phyloP scores from a whole-genome alignment of 495 filamentous ascomycete species.

The Penicillium paradoxum region DNA sequence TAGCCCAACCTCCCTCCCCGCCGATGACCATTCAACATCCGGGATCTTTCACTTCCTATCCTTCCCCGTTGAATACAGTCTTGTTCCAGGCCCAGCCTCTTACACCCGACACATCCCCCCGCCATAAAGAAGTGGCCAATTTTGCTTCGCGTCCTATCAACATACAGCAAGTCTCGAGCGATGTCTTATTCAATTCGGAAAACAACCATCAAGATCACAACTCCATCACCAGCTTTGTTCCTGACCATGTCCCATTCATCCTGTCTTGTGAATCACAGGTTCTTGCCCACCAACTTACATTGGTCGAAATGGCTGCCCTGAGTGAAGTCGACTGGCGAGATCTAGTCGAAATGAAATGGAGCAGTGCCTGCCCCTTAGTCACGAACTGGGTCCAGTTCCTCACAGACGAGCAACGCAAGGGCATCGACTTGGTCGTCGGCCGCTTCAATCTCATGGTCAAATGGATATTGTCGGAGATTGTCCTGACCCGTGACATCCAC shows the following conservation, averaged over 20 bases:
- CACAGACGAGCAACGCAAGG: slow-evolving; percentile 69
- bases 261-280: slow-evolving; percentile 85
- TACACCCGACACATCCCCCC: slow-evolving; percentile 50
- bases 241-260: slow-evolving; percentile 81
- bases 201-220: slow-evolving; percentile 13
- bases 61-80: slow-evolving; percentile 36
- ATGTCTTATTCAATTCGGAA: slow-evolving; percentile 39
- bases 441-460: slow-evolving; percentile 97
- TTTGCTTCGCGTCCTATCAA: slow-evolving; percentile 17
- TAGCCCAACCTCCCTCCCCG: slow-evolving; percentile 71
- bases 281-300: slow-evolving; percentile 88
- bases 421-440: slow-evolving; percentile 92
- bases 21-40: slow-evolving; percentile 68
- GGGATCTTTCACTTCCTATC: slow-evolving; percentile 37
- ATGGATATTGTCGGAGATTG: slow-evolving; percentile 89
- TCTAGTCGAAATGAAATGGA: slow-evolving; percentile 91
- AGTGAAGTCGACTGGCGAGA: slow-evolving; percentile 98
- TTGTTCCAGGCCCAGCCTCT: slow-evolving; percentile 42
- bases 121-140: slow-evolving; percentile 17
- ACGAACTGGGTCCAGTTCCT: slow-evolving; percentile 92
- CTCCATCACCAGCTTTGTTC: slow-evolving; percentile 4
- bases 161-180: slow-evolving; percentile 33
- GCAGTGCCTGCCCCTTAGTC: slow-evolving; percentile 58
- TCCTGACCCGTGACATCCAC: slow-evolving; percentile 74
- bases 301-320: slow-evolving; percentile 93